Evolutionary conservation across 306 rosid species (phyloP), one percentile per base, ranked within the genome.

Genomic region (Cotoneaster glaucophyllus): DNA sequence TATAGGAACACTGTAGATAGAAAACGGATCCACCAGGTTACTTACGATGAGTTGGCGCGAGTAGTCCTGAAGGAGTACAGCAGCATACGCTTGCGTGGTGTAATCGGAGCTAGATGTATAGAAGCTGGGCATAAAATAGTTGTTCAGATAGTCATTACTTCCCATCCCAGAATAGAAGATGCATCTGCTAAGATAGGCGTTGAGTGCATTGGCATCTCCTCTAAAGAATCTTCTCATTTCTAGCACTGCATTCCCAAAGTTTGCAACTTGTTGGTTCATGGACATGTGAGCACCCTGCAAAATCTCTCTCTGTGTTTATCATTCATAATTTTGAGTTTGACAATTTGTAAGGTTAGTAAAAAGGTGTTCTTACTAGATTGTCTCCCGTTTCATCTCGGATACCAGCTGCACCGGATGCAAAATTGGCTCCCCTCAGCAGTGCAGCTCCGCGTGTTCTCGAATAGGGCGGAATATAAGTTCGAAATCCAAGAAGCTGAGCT

Each of bases 391-490:
- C 97, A 11, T 94, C 80, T 41, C 97, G 82, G 74, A 94, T 88
- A 26, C 98, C 98, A 21, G 98, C 74, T 31, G 97, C 97, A 3
- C 98, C 97, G 3, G 98, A 94, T 69, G 98, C 98, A 61, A 74
- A 90, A 64, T 94, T 94, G 61, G 59, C 95, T 80, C 97, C 98
- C 84, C 93, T 88, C 24, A 87, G 73, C n/a, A 92, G 81, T 12
- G 85, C 86, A 67, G 85, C 74, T 21, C 98, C 98, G 15, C 87
- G 80, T 54, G 93, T 84, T 79, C 93, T 94, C 28, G 88, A 84
- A 67, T 75, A 77, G 14, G 97, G 95, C 29, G 88, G 93, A 73
- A 92, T 86, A 62, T 86, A 88, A 32, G 75, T 56, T 67, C 45
- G 84, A 81, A 94, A 94, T 10, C 97, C 96, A 18, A 94, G 67